Evolutionary conservation across 2,329 filamentous ascomycete genomes (phyloP), one percentile per base, ranked within the genome.

Genomic region (Beauveria bassiana): DNA sequence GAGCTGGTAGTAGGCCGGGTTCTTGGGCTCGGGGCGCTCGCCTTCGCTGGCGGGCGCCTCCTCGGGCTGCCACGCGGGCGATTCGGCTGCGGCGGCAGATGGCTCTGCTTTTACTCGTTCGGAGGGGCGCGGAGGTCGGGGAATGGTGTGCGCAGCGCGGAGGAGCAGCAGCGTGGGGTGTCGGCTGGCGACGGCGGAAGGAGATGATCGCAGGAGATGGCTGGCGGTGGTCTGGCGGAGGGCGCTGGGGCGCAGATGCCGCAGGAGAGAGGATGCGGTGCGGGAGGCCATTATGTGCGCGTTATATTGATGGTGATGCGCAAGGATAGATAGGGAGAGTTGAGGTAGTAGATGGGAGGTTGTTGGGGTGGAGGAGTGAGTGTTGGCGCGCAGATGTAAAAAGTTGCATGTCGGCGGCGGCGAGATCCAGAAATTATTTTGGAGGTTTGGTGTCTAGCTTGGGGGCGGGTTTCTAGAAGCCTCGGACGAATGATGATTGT

Each of bases 1-100:
- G 66, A 99, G 81, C 67, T 91, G 83, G 76, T 98, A 99, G 62
- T 90, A 85, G 1, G 91, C 91, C 67, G 85, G 71, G 66, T 72
- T 69, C 28, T 72, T 73, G 42, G 65, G 59, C 26, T 72, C 67
- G 16, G 69, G 72, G 5, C 72, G 66, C 55, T 67, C 60, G 45
- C 71, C 67, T 64, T 73, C 69, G 65, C 68, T 70, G 50, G 66
- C 55, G 5, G 68, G 68, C 18, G 46, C 54, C 45, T 70, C 68
- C 8, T 53, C 52, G 20, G 61, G 49, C 18, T 61, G 60, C 62
- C 43, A 49, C 51, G 31, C 58, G 10, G 31, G 59, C 16, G 31
- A 50, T 18, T 59, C 62, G 22, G n/a, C 20, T 10, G n/a, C 42
- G 8, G 49, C 34, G n/a, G 46, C 16, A 2, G 26, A 43, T 40